Evolutionary conservation across 805 yeast species (phyloP), one percentile per base, ranked within the genome.

Genomic region (Saccharomycopsis sp.): DNA sequence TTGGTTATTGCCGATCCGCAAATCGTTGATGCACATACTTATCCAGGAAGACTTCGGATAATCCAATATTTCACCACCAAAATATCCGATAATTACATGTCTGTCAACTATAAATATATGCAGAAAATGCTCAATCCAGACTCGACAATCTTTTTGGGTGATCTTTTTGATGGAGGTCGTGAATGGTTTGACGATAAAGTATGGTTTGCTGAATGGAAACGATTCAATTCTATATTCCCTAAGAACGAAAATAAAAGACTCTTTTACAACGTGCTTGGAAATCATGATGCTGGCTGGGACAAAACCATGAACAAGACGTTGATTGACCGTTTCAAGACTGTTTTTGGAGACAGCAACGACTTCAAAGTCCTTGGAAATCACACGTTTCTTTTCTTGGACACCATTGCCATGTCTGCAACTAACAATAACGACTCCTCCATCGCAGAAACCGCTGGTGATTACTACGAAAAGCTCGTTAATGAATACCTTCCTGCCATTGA

Each of bases 201-300:
- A 8, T 90, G 97, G 96, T 71, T 81, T 57, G 72, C 76, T 14
- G 98, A 94, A 70, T 85, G 78, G 65, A 66, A 70, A 20, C 74
- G 99, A 56, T 94, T 87, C 70, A 78, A 82, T 63, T 62, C 69
- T 1, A 80, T 94, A 2, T 93, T 88, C 70, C 85, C 87, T 3
- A 73, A 75, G 60, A 76, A 76, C 58, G 73, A 78, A n/a, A 72
- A 75, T 56, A 75, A 19, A 69, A 74, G 75, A 73, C 77, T n/a
- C 65, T 80, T 35, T 35, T 62, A 53, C 65, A 68, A 57, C 60
- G 55, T 52, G 17, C 35, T 56, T 0, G 99, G 99, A 1, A 94
- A 94, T 68, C 99, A 94, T 69, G 99, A 94, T 69, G 89, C 96
- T 63, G 99, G 99, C 0, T 93, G 87, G 72, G 97, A 94, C 29